A percentile compares a stretch with the other conserved stretches of the same genome.
phyloP scores from a whole-genome alignment of 352 stramenopile species.

The Phytopythium sindhum region DNA sequence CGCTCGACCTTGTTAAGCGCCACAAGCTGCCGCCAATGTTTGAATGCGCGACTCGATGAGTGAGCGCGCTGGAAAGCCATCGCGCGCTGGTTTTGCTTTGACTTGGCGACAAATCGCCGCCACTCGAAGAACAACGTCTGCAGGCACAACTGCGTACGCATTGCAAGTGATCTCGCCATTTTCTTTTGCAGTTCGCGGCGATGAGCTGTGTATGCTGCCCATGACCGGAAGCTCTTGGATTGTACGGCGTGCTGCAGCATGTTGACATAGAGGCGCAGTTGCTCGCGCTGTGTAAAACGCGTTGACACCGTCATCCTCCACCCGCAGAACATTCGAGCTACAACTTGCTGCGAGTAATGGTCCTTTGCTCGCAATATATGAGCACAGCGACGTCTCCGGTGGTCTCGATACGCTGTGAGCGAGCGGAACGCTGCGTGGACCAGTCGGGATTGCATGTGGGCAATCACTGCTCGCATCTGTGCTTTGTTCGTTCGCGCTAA shows the following conservation, averaged over 20 bases:
- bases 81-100: conserved; percentile 14
- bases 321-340: conserved; percentile 8
- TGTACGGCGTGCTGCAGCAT: conserved; percentile 36
- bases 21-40: conserved; percentile 40
- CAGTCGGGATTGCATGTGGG: conserved; percentile 21
- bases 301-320: conserved; percentile 17
- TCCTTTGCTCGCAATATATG: neutral
- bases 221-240: conserved; percentile 32
- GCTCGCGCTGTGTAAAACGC: conserved; percentile 11
- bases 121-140: conserved; percentile 32
- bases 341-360: conserved; percentile 4
- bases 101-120: conserved; percentile 12
- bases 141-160: conserved; percentile 24
- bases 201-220: conserved; percentile 21
- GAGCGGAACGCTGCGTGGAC: conserved; percentile 21
- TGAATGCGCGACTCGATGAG: conserved; percentile 8
- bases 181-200: conserved; percentile 19
- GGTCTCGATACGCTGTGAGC: conserved; percentile 4
- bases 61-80: conserved; percentile 10
- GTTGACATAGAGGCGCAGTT: conserved; percentile 30
- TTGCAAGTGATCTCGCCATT: conserved; percentile 19
- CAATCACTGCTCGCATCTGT: conserved; percentile 21
- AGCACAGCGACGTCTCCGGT: conserved; percentile 10
- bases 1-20: conserved; percentile 44
- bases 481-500: conserved; percentile 10